Evolutionary conservation across 2,329 filamentous ascomycete genomes (phyloP), one percentile per base, ranked within the genome.

Genomic region (Fusarium sp.): DNA sequence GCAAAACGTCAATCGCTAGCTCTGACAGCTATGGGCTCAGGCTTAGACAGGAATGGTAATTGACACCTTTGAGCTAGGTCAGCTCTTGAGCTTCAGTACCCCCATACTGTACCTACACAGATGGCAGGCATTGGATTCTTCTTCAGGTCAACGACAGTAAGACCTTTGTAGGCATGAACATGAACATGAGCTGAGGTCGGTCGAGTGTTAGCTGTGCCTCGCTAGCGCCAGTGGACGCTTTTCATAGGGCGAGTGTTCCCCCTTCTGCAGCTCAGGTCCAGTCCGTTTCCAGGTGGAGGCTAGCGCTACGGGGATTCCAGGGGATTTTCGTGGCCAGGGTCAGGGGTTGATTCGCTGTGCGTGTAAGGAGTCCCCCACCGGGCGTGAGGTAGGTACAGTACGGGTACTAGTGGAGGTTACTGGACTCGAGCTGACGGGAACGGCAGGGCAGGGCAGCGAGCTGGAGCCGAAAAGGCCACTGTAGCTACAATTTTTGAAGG

Each of bases 401-500:
- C 25, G 25, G 25, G 25, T 27, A 44, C 40, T 44, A 44, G 46
- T 23, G 29, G 51, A 59, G 57, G 42, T 27, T 38, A 44, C 20
- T 29, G 34, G 31, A 44, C 20, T 29, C 42, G 31, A 44, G 38
- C 49, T 31, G 61, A 59, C 40, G 46, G 68, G 66, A 66, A 62
- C 49, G 53, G 66, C 59, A 66, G 61, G 53, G 66, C 59, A 66
- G 61, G 29, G 27, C 10, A 31, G 29, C 10, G 29, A 11, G 29
- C 29, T 31, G 29, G 29, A 71, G 56, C 62, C 64, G 74, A 77
- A 78, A 67, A 79, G 78, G 78, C 78, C 78, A 79, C 77, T 79
- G 77, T 78, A 79, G 77, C 77, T 79, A 79, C 77, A 79, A 76
- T 74, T 78, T 74, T 62, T 51, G 58, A 58, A 27, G 34, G 16